Evolutionary conservation across 108 stramenopile species (phyloP).

Genomic region (Asterionellopsis glacialis): DNA sequence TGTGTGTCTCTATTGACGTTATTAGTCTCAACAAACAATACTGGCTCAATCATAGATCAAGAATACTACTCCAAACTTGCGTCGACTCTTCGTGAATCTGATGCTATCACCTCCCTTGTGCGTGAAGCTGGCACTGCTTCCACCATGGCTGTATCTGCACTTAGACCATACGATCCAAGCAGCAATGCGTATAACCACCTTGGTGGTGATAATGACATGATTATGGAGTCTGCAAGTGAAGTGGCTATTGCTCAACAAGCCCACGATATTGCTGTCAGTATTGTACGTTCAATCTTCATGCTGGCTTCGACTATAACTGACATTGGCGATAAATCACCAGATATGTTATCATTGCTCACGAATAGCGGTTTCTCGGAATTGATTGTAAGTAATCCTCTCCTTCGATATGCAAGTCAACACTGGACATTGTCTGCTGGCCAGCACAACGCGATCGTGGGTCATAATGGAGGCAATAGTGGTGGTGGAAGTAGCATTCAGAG

Average conservation of each 20-base stretch:
- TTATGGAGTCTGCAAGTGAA: too few species aligned
- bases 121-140: neutral
- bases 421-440: too few species aligned
- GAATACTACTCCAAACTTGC: neutral
- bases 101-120: neutral
- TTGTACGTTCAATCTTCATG: neutral
- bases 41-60: too few species aligned
- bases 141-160: neutral
- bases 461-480: neutral
- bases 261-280: neutral
- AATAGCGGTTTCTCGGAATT: neutral
- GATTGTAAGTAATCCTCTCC: slow-evolving; percentile 1
- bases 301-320: neutral
- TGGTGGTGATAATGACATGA: too few species aligned
- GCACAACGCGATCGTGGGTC: neutral
- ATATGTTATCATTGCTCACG: neutral
- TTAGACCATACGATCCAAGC: neutral
- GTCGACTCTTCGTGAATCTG: neutral
- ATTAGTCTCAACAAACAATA: too few species aligned
- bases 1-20: too few species aligned
- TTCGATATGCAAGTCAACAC: neutral
- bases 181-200: too few species aligned
- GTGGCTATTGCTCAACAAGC: too few species aligned
- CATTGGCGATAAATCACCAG: neutral
- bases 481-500: neutral